Evolutionary conservation across 2,329 filamentous ascomycete species (phyloP).

Genomic region (Orbilia blumenaviensis): DNA sequence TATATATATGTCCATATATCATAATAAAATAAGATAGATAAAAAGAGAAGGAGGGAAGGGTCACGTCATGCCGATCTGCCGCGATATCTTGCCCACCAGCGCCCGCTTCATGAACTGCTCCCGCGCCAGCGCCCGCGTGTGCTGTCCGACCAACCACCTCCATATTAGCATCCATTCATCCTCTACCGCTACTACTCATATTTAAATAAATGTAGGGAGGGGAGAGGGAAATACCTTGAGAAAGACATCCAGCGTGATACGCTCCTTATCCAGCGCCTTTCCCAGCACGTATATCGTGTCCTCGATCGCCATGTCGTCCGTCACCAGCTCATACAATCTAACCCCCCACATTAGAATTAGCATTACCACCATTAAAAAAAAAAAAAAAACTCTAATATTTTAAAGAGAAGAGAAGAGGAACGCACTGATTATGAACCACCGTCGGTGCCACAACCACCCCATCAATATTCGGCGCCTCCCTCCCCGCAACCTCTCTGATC

Average conservation of each 20-base stretch:
- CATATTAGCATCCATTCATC: not conserved
- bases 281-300: conserved; percentile 87
- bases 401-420: not conserved
- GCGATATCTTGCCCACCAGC: conserved; percentile 77
- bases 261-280: conserved; percentile 75
- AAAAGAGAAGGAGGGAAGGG: too few species aligned
- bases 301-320: conserved; percentile 85
- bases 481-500: conserved; percentile 75
- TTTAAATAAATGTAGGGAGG: not conserved
- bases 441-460: conserved; percentile 93
- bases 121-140: conserved; percentile 75
- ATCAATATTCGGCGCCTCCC: conserved; percentile 80
- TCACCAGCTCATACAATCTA: conserved; percentile 81
- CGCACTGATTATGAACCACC: conserved; percentile 81
- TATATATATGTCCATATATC: too few species aligned
- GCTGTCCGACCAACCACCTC: too few species aligned
- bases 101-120: conserved; percentile 89
- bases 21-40: not conserved
- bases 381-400: not conserved
- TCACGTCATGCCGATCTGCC: conserved; percentile 73
- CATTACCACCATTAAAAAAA: not conserved
- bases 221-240: conserved; percentile 68
- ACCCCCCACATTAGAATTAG: not conserved
- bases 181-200: conserved; percentile 6
- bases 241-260: conserved; percentile 76